phyloP scores from a whole-genome alignment of 139 green algal genomes.

The Coccomyxa sp. region DNA sequence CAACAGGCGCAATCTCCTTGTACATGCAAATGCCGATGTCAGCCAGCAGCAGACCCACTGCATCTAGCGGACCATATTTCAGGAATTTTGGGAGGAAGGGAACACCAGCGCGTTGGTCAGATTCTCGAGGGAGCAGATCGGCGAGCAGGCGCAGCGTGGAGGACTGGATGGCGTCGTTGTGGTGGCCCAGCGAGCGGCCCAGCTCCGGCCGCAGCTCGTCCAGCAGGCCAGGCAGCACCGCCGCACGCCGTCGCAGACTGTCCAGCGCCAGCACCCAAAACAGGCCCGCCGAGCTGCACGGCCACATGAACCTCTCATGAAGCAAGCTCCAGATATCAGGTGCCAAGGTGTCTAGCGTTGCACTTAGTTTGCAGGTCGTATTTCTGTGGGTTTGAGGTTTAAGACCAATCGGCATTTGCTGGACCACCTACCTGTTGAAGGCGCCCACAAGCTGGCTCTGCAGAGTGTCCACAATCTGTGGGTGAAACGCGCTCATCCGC shows the following conservation, averaged over 20 bases:
- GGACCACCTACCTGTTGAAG: neutral
- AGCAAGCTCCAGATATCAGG: no score
- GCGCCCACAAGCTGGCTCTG: neutral
- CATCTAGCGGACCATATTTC: no score
- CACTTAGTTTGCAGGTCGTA: no score
- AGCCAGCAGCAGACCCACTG: no score
- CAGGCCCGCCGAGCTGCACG: neutral
- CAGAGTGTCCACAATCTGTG: neutral
- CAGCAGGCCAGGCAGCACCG: neutral
- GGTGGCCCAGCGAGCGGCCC: neutral
- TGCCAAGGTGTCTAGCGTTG: no score
- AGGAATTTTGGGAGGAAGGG: no score
- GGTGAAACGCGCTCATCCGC: conserved; percentile 4
- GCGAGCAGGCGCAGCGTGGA: conserved; percentile 3
- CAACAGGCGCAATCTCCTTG: no score
- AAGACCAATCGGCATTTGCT: no score
- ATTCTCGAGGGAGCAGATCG: conserved; percentile 4
- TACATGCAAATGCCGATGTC: no score
- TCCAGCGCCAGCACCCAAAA: conserved; percentile 3
- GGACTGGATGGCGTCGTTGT: conserved; percentile 7
- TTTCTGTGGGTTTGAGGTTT: no score
- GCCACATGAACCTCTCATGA: neutral
- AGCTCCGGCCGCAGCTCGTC: conserved; percentile 2
- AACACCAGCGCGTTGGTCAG: conserved; percentile 4
- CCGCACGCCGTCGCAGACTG: conserved; percentile 2